phyloP scores from a whole-genome alignment of 768 basidiomycete genomes.

The Sarcodon sp. region DNA sequence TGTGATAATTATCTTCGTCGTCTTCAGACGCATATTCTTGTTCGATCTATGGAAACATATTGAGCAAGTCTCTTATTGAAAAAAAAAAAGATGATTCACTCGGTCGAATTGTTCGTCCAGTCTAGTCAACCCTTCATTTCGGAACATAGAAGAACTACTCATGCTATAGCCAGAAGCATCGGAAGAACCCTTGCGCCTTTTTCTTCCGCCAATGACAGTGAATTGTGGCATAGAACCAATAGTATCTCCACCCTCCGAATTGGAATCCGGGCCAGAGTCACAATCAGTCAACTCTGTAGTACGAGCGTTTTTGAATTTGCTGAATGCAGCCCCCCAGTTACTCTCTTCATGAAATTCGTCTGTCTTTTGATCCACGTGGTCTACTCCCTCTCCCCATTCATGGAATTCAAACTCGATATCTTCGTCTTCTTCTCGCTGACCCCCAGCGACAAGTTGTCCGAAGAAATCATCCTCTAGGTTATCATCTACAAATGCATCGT shows the following conservation, averaged over 20 bases:
- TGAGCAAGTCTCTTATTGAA: not conserved
- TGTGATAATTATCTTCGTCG: slow-evolving; percentile 25
- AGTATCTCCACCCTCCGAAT: slow-evolving; percentile 71
- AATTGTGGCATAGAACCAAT: slow-evolving; percentile 62
- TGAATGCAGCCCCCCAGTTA: slow-evolving; percentile 72
- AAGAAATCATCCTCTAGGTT: slow-evolving; percentile 69
- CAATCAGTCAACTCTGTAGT: slow-evolving; percentile 12
- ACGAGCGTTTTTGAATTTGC: slow-evolving; percentile 57
- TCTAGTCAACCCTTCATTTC: slow-evolving; percentile 78
- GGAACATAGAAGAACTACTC: slow-evolving; percentile 93
- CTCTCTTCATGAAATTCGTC: slow-evolving; percentile 12
- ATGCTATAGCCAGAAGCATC: slow-evolving; percentile 93
- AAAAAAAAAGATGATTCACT: slow-evolving; percentile 30
- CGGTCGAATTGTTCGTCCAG: slow-evolving; percentile 93
- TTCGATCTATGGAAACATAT: slow-evolving; percentile 45
- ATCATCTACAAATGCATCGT: slow-evolving; percentile 87
- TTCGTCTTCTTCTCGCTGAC: slow-evolving; percentile 52
- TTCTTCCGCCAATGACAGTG: slow-evolving; percentile 70
- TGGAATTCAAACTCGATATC: slow-evolving; percentile 54
- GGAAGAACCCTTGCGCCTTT: slow-evolving; percentile 58
- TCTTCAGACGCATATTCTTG: slow-evolving; percentile 64
- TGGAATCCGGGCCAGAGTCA: slow-evolving; percentile 30
- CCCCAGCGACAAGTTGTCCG: slow-evolving; percentile 52
- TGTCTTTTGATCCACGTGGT: slow-evolving; percentile 15
- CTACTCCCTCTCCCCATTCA: slow-evolving; percentile 32